Conservation (phyloP, 768 basidiomycete species). For the Tulasnella sp. region DNA sequence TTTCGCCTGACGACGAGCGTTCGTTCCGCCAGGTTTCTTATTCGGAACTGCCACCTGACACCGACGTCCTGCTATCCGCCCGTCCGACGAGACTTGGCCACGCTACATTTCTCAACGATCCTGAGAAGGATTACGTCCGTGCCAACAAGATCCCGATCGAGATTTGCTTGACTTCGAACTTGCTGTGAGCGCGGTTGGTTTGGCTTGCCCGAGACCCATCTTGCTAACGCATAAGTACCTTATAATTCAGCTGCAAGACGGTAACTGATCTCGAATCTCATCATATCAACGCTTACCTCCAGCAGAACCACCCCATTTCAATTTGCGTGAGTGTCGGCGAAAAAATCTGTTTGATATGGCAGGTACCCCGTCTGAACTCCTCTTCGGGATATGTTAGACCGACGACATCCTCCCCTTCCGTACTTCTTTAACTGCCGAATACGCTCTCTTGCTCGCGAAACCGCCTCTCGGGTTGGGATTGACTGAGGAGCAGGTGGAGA, state of each 20-base stretch:
- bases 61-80: slow-evolving; percentile 46
- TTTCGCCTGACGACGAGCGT: neutral
- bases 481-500: slow-evolving; percentile 40
- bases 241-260: slow-evolving; percentile 47
- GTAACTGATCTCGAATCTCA: slow-evolving; percentile 53
- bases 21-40: neutral
- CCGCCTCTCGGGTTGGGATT: slow-evolving; percentile 66
- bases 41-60: slow-evolving; percentile 41
- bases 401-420: slow-evolving; percentile 73
- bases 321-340: slow-evolving; percentile 55
- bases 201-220: neutral
- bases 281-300: slow-evolving; percentile 58
- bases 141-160: slow-evolving; percentile 53
- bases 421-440: slow-evolving; percentile 63
- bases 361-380: neutral
- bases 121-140: slow-evolving; percentile 44
- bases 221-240: neutral
- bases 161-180: slow-evolving; percentile 71
- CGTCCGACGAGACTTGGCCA: slow-evolving; percentile 63
- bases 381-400: slow-evolving; percentile 38
- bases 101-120: slow-evolving; percentile 63
- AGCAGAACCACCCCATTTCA: slow-evolving; percentile 51
- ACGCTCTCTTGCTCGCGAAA: slow-evolving; percentile 62
- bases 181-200: slow-evolving; percentile 39
- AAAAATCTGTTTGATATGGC: neutral